Evolutionary conservation across 208 protist genomes (phyloP), one percentile per base, ranked within the genome.

Genomic region (Acanthamoeba sp.): DNA sequence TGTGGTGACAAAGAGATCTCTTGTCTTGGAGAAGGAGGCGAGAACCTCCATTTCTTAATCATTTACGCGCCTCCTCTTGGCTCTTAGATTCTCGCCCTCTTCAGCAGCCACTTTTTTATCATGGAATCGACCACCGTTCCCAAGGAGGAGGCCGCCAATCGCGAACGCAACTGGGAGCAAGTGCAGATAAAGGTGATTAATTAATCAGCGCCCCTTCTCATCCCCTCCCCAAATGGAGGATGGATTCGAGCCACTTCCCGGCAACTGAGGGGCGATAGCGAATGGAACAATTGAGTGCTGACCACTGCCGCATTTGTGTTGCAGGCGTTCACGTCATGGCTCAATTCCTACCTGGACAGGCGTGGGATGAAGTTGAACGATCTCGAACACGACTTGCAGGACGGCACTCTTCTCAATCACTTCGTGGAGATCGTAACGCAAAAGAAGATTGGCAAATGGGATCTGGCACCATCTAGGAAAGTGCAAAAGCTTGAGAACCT

Each of bases 371-470:
- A 59, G 29, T 9, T 90, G 5, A 27, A 14, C 16, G 52, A 90
- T 42, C 55, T 90, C 29, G 45, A 59, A 22, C 2, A 69, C 32
- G 82, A 90, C 32, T 42, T 90, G 3, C 82, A 90, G 29, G 45
- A 59, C 32, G 82, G 82, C 55, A 69, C 55, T 90, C 27, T 69
- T 18, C 34, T 90, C n/a, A 69, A 69, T 42, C 82, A 90, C 82
- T 90, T 90, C 36, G 14, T 90, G 1, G 82, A 90, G 52, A 69
- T 90, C 34, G 82, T 90, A 1, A 40, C 45, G 4, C 14, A 12
- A 9, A 90, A 90, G 82, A 90, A 90, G 50, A 18, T 90, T 40
- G 52, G 52, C 45, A 90, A 90, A 90, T 90, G 82, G 82, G 82
- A 90, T 90, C 45, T 20, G 48, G 1, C 45, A 45, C 82, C 82